Base-by-base conservation (phyloP, 441 rosid species). In the Mallotus repandus region DNA sequence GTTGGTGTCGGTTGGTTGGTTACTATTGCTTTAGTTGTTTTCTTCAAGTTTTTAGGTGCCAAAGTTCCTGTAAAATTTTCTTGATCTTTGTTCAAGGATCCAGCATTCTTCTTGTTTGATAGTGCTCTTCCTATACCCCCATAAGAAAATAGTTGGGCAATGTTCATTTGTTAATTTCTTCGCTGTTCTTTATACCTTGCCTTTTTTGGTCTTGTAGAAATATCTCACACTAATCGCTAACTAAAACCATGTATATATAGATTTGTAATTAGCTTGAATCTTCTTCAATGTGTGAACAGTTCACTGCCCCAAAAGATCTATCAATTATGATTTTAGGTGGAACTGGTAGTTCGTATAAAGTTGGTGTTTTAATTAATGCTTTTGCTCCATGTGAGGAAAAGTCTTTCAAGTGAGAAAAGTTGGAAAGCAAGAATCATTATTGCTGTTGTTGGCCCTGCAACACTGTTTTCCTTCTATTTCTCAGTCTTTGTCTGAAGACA, bases 351-450 rank as follows among this genome's bases (percentile, higher is more conserved):
- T 66, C 15, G 41, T 43, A 16, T 61, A 52, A 60, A 61, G 60
- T 64, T 68, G 63, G 49, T 50, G 41, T 50, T 50, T 50, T 12
- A 9, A 56, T 46, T 64, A 13, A 35, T 67, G 66, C 69, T 57
- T 70, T 67, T 63, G 25, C 41, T 69, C 72, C 38, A n/a, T 73
- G 63, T 70, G 69, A 56, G 56, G 43, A 64, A 19, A 69, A 62
- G 69, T 59, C n/a, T 43, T 70, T 48, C 2, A 53, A 63, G 43
- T 60, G 63, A 60, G 69, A 65, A 71, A 71, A 57, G 68, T 41
- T 21, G 70, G n/a, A 70, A 1, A 21, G 41, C 45, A 19, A 29
- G 53, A 63, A 60, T 16, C 16, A 81, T 68, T 66, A 48, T 58
- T 71, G 68, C 29, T 77, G 55, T 35, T 19, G 14, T 25, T 0